phyloP scores from a whole-genome alignment of 2,329 filamentous ascomycete species.

The Apiospora sp. region DNA sequence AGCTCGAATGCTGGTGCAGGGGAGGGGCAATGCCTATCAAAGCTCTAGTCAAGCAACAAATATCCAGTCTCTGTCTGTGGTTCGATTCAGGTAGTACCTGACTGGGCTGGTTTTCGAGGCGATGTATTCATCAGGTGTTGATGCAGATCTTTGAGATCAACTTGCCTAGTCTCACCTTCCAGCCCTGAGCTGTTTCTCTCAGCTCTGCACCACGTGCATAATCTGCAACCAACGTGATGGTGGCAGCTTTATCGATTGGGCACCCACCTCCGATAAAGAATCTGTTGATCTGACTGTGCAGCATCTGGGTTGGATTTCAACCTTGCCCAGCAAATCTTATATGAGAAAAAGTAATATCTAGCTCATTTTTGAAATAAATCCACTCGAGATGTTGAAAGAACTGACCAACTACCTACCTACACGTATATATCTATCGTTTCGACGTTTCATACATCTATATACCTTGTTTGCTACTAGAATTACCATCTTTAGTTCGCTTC shows the following conservation, averaged over 20 bases:
- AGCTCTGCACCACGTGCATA: not conserved
- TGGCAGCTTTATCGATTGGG: conserved; percentile 24
- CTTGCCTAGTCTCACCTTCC: not conserved
- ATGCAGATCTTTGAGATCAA: not conserved
- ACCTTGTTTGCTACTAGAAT: not conserved
- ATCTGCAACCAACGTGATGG: conserved; percentile 1
- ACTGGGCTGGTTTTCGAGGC: no score
- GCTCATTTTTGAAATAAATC: not conserved
- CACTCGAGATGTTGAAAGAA: not conserved
- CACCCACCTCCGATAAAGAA: conserved; percentile 1
- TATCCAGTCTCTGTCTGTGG: not conserved
- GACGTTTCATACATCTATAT: not conserved
- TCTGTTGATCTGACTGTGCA: not conserved
- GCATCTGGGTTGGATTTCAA: not conserved
- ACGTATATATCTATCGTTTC: not conserved
- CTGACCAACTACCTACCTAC: not conserved
- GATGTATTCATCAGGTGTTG: not conserved
- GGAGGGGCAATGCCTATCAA: conserved; percentile 16
- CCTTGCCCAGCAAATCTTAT: conserved; percentile 2
- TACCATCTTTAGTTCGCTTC: not conserved
- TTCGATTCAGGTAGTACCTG: no score
- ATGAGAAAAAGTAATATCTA: conserved; percentile 8
- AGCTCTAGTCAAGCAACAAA: not conserved
- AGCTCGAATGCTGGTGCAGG: conserved; percentile 3
- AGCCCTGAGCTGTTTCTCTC: not conserved